A percentile compares a stretch with the other conserved stretches of the same genome.
Evolutionary conservation across 2,329 filamentous ascomycete genomes (phyloP).

Genomic region (Xylariaceae sp.): DNA sequence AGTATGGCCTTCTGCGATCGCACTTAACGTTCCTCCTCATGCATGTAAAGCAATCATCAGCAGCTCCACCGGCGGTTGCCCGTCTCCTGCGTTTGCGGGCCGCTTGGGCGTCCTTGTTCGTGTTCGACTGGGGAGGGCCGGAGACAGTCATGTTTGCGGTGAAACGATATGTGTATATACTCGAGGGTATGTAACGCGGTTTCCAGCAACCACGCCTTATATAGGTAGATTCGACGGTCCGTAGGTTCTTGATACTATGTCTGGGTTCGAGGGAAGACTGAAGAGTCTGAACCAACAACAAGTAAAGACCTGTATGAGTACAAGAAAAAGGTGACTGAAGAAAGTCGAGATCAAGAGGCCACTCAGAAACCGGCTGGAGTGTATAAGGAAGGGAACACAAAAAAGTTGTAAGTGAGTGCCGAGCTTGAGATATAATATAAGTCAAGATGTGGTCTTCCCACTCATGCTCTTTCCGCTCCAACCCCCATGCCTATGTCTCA

Average conservation of each 20-base stretch:
- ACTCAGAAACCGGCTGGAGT: constrained; percentile 27
- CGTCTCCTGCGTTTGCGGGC: constrained; percentile 74
- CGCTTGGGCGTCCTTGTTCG: constrained; percentile 47
- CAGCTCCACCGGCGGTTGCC: constrained; percentile 80
- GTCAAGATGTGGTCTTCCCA: constrained; percentile 28
- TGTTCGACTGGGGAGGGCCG: constrained; percentile 40
- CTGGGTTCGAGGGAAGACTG: constrained; percentile 27
- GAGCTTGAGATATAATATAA: constrained; percentile 34
- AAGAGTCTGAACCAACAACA: constrained; percentile 30
- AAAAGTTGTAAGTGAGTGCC: constrained; percentile 30
- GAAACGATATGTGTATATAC: constrained; percentile 18
- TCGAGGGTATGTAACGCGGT: constrained; percentile 26
- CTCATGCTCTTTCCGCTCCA: constrained; percentile 20
- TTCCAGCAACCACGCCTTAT: constrained; percentile 23
- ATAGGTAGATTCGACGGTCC: constrained; percentile 23
- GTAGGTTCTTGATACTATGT: constrained; percentile 13
- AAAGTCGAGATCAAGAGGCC: constrained; percentile 29
- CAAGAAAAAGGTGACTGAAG: constrained; percentile 36
- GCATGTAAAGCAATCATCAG: constrained; percentile 94
- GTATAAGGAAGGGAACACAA: constrained; percentile 31
- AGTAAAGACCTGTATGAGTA: constrained; percentile 36
- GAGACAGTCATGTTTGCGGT: constrained; percentile 44
- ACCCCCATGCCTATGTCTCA: constrained; percentile 12
- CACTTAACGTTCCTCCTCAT: constrained; percentile 78
- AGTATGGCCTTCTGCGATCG: constrained; percentile 88